Evolutionary conservation across 2,329 filamentous ascomycete genomes (phyloP), one percentile per base, ranked within the genome.

Genomic region (Ceratocystiopsis sp.): DNA sequence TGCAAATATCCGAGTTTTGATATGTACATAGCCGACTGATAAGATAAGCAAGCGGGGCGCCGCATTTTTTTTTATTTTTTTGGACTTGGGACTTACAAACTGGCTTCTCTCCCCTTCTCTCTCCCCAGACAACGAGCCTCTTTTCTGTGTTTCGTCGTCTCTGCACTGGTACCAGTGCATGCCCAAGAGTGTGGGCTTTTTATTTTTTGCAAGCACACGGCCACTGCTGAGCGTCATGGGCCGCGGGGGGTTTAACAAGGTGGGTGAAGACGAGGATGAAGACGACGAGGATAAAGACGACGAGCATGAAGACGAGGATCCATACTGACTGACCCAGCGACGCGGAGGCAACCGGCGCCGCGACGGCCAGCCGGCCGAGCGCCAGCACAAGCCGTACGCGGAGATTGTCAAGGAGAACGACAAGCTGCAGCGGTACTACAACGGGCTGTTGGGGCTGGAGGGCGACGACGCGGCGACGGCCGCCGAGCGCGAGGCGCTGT

Each of bases 351-450:
- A 64, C 51, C 55, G 60, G 32, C 45, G 59, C 35, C 60, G 38
- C 15, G 33, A 38, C 13, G 34, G 42, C 21, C 48, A 44, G 32
- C 44, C 45, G 14, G 45, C 64, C 51, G 64, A 66, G 48, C 62
- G 65, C 42, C 63, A 63, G 52, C 55, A 59, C 50, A 57, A 56
- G 42, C 13, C 46, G 8, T 78, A 75, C 57, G 64, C 71, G 16
- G 71, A 80, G 35, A 69, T 93, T 43, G 63, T 69, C 53, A 91
- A 87, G 66, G 66, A 78, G 53, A 94, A 98, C 62, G 80, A 83
- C 57, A 79, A 80, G 54, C 80, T 93, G 50, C 81, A 96, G 64
- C 68, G 69, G 50, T 96, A 82, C 66, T 98, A 98, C 68, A 80
- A 93, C 57, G 67, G 71, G 48, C 69, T 87, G 29, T 70, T 83